A percentile compares a stretch with the other conserved stretches of the same genome.
These are phyloP conservation scores for Pleurotus platypus DNA, from an alignment of 768 basidiomycete genomes.

Conservation along the genomic window DNA sequence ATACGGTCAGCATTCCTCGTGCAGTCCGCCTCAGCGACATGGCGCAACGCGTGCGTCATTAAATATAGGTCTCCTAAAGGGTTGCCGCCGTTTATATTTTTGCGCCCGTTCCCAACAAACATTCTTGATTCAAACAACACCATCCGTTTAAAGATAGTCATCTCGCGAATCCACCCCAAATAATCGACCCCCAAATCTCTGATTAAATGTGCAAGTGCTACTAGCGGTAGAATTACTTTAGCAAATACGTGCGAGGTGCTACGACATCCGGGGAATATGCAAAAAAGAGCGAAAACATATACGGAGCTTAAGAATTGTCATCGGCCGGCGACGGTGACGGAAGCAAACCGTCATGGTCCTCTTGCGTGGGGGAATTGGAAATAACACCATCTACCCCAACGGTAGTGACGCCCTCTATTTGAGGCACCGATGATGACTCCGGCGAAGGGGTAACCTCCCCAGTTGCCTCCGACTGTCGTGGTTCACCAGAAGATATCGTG, in stretches of 20 bases:
- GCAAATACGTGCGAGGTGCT: not conserved
- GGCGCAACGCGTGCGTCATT: not conserved
- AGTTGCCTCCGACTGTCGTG: conserved; percentile 35
- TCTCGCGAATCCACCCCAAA: not conserved
- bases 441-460: not conserved
- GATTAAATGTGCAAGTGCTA: not conserved
- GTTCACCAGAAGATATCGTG: conserved; percentile 29
- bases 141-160: not conserved
- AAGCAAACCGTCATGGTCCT: not conserved
- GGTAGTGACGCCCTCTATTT: not conserved
- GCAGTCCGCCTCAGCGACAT: not conserved
- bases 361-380: not conserved
- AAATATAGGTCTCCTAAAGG: not conserved
- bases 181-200: too few species aligned
- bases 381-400: too few species aligned
- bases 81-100: not conserved
- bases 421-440: not conserved
- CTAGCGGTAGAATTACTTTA: not conserved
- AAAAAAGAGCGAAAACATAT: not conserved
- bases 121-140: not conserved
- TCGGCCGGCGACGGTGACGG: not conserved
- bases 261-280: not conserved
- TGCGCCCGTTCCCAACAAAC: not conserved
- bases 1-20: not conserved
- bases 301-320: not conserved